phyloP scores from a whole-genome alignment of 1,284 basidiomycete genomes.

The Meira miltonrushii region DNA sequence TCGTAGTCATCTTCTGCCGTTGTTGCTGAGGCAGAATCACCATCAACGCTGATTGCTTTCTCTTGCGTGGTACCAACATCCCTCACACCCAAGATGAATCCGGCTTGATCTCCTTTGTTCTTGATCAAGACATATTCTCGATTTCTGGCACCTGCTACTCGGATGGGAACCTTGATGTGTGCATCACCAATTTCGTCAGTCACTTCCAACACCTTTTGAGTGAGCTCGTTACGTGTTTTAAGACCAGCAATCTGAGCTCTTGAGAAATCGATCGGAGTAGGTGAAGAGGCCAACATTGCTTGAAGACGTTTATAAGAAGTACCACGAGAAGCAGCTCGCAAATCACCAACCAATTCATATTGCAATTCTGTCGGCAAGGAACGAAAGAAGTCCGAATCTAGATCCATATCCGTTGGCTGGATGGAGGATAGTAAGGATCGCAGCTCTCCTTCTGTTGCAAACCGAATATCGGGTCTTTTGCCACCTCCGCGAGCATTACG shows the following conservation, averaged over 20 bases:
- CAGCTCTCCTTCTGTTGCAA: slow-evolving; percentile 48
- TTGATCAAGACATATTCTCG: slow-evolving; percentile 88
- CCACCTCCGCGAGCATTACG: slow-evolving; percentile 58
- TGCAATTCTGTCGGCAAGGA: slow-evolving; percentile 91
- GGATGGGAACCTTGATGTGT: slow-evolving; percentile 75
- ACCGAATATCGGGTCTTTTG: slow-evolving; percentile 41
- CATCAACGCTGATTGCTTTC: slow-evolving; percentile 74
- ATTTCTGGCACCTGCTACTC: slow-evolving; percentile 90
- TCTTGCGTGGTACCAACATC: slow-evolving; percentile 67
- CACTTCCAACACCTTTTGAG: slow-evolving; percentile 88
- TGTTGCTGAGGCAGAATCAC: slow-evolving; percentile 22
- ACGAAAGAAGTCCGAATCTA: slow-evolving; percentile 60
- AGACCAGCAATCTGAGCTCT: slow-evolving; percentile 74
- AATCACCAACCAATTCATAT: slow-evolving; percentile 95
- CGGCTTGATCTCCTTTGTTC: slow-evolving; percentile 73
- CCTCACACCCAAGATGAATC: slow-evolving; percentile 86
- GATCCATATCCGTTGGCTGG: slow-evolving; percentile 47
- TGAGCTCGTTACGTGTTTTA: slow-evolving; percentile 80
- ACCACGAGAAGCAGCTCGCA: slow-evolving; percentile 85
- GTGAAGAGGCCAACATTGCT: slow-evolving; percentile 75
- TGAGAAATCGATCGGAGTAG: slow-evolving; percentile 88
- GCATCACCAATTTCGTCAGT: slow-evolving; percentile 87
- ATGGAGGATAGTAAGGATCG: slow-evolving; percentile 42
- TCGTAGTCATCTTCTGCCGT: slow-evolving; percentile 26
- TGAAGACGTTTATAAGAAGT: slow-evolving; percentile 86